Conservation (phyloP, 2,329 filamentous ascomycete species). For the Penicillium sp. region DNA sequence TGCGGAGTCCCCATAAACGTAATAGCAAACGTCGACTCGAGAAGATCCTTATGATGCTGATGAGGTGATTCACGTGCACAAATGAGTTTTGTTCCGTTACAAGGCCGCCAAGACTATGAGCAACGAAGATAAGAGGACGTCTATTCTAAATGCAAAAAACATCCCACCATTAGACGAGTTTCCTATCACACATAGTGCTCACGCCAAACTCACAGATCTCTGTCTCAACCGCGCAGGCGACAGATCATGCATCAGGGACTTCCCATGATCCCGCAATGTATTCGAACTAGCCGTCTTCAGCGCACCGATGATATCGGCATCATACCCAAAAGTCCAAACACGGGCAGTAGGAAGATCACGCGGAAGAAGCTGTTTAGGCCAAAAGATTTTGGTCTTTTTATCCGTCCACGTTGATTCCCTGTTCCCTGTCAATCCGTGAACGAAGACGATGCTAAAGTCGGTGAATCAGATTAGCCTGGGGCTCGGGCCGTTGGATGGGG, state of each 20-base stretch:
- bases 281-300: not conserved
- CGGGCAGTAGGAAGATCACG: not conserved
- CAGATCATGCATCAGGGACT: not conserved
- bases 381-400: slow-evolving; percentile 1
- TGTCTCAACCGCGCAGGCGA: not conserved
- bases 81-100: slow-evolving; percentile 19
- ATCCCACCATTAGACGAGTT: not conserved
- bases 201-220: not conserved
- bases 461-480: not conserved
- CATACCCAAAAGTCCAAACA: slow-evolving; percentile 10
- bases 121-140: slow-evolving; percentile 30
- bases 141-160: not conserved
- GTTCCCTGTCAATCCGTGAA: slow-evolving; percentile 23
- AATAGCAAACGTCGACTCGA: slow-evolving; percentile 28
- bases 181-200: too few species aligned
- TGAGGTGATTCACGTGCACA: not conserved
- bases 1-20: slow-evolving; percentile 43
- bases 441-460: slow-evolving; percentile 9
- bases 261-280: slow-evolving; percentile 5
- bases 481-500: not conserved
- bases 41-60: not conserved
- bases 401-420: slow-evolving; percentile 21
- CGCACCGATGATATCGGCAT: slow-evolving; percentile 16
- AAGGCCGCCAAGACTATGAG: slow-evolving; percentile 31
- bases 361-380: slow-evolving; percentile 17